Evolutionary conservation across 2,329 filamentous ascomycete species (phyloP), one percentile per base, ranked within the genome.

Genomic region (Eutypa lata): DNA sequence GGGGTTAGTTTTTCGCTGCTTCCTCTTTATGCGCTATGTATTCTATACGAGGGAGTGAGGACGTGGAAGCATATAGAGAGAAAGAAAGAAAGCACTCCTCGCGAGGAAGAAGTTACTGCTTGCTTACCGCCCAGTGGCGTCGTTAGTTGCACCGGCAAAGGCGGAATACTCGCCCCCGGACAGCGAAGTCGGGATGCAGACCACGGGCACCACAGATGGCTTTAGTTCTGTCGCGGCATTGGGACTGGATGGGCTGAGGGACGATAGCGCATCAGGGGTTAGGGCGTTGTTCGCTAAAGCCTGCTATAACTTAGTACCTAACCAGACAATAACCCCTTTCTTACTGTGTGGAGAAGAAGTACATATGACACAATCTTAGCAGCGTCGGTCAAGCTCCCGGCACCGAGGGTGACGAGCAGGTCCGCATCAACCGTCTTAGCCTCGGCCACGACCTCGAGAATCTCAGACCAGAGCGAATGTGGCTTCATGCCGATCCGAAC

Each of bases 311-410:
- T 16, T 33, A 31, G 26, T 31, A 31, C 26, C n/a, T n/a, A n/a
- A n/a, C n/a, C n/a, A n/a, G n/a, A 31, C 3, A 4, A 19, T 33
- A 14, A 28, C 24, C 44, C 24, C 43, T 3, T 43, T n/a, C 43
- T 35, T 21, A 4, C 7, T 33, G 22, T 28, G 7, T 44, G n/a
- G 18, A 35, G 28, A 18, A 24, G 14, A 38, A 58, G 19, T 62
- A 61, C 60, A 21, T 80, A 66, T 3, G 74, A 68, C 24, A 79
- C 67, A 1, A 83, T 68, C 62, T 84, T 84, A 0, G 79, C 79
- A 0, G 70, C 79, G 60, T 84, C 80, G 0, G 78, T 82, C n/a
- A 83, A 61, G 46, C 75, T 80, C 0, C 81, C 80, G 1, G 73
- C 80, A 3, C 82, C 80, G 2, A 84, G 62, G 0, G 80, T 83